A percentile compares a stretch with the other conserved stretches of the same genome.
These are phyloP conservation scores for Colletotrichum tabaci DNA, from an alignment of 2,329 filamentous ascomycete species.

Conservation along the genomic window DNA sequence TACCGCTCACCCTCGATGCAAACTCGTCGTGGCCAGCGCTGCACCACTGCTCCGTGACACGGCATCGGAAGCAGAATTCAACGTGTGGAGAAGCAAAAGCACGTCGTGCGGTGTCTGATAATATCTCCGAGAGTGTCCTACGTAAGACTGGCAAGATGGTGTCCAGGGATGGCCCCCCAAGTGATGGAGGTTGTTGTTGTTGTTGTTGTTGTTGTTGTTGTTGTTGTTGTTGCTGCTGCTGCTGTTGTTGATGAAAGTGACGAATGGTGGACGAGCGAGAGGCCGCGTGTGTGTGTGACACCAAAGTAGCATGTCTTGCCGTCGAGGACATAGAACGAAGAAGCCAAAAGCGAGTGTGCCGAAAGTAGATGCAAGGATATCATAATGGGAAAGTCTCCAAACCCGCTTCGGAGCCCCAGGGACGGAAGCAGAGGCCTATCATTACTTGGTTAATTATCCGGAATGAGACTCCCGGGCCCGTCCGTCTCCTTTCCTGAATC, in stretches of 20 bases:
- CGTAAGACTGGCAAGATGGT: constrained; percentile 18
- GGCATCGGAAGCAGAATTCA: constrained; percentile 35
- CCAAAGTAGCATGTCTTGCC: background rate
- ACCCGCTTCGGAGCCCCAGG: background rate
- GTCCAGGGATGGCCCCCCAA: background rate
- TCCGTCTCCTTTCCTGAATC: background rate
- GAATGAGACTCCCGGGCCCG: background rate
- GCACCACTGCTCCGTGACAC: constrained; percentile 37
- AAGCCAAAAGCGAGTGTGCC: background rate
- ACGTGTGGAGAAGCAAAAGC: constrained; percentile 23
- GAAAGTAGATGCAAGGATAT: background rate
- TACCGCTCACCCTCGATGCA: constrained; percentile 41
- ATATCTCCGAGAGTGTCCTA: constrained; percentile 34
- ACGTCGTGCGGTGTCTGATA: constrained; percentile 12
- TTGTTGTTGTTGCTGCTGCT: no score
- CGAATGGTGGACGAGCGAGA: constrained; percentile 13
- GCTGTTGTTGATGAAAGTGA: background rate
- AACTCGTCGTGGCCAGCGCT: constrained; percentile 40
- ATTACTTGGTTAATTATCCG: constrained; percentile 15
- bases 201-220: no score
- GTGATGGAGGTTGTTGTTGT: background rate
- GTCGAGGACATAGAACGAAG: constrained; percentile 22
- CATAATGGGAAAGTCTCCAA: constrained; percentile 2
- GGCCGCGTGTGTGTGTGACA: background rate
- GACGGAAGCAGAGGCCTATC: background rate